These are phyloP conservation scores for Prosopis cineraria DNA, from an alignment of 306 rosid genomes.

Conservation along the genomic window DNA sequence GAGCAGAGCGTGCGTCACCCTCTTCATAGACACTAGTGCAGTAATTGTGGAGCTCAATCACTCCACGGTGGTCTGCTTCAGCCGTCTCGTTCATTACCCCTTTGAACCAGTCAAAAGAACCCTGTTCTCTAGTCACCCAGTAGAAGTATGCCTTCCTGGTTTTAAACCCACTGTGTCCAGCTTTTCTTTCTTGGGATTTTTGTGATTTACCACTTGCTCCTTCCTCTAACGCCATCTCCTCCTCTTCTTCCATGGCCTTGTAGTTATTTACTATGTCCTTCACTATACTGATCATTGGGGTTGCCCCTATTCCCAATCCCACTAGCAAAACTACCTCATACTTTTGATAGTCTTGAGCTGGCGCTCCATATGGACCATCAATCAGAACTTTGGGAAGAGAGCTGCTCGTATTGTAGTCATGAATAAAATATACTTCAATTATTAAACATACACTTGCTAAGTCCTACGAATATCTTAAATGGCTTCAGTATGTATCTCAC, in stretches of 20 bases:
- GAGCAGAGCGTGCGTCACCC: constrained; percentile 80
- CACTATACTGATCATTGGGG: constrained; percentile 72
- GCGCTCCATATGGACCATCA: constrained; percentile 83
- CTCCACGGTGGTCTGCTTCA: constrained; percentile 53
- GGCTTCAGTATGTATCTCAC: constrained; percentile 1
- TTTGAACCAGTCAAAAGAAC: constrained; percentile 73
- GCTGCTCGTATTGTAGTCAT: constrained; percentile 29
- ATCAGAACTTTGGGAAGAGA: constrained; percentile 54
- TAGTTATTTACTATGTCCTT: constrained; percentile 63
- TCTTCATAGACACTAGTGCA: constrained; percentile 81
- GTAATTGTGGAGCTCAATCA: constrained; percentile 64
- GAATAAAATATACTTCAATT: not conserved
- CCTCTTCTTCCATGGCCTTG: constrained; percentile 52
- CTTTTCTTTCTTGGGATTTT: constrained; percentile 1
- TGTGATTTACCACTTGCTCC: constrained; percentile 34
- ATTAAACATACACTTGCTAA: not conserved
- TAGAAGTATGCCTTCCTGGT: constrained; percentile 62
- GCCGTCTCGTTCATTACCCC: constrained; percentile 71
- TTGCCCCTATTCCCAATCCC: constrained; percentile 73
- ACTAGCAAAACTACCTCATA: constrained; percentile 67
- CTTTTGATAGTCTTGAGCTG: constrained; percentile 71
- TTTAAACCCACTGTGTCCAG: constrained; percentile 31
- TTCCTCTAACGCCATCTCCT: constrained; percentile 38
- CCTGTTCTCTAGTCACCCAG: constrained; percentile 75
- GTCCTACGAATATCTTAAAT: not conserved